Conservation (phyloP, 345 rosid genomes). For the Pelargonium nanum region DNA sequence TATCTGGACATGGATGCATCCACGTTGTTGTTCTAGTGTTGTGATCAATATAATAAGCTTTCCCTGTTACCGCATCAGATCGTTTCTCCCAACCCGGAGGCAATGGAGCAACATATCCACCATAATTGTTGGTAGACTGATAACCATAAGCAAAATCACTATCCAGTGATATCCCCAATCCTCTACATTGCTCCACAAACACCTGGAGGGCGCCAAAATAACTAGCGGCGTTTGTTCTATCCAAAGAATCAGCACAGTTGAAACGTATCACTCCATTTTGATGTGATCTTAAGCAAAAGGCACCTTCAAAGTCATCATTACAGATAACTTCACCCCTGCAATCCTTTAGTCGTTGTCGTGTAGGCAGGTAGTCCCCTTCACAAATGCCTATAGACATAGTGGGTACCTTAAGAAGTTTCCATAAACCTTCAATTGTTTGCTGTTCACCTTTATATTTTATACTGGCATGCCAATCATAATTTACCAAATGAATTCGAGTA, state of each 20-base stretch:
- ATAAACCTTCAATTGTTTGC: conserved; percentile 83
- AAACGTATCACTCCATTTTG: conserved; percentile 95
- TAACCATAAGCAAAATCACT: conserved; percentile 55
- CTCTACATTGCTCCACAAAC: conserved; percentile 87
- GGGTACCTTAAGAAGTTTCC: conserved; percentile 69
- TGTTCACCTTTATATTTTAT: conserved; percentile 75
- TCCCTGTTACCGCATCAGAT: conserved; percentile 87
- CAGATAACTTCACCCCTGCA: conserved; percentile 86
- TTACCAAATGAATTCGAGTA: conserved; percentile 53
- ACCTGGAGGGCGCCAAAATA: conserved; percentile 89
- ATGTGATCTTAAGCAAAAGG: conserved; percentile 87
- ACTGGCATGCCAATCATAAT: conserved; percentile 95
- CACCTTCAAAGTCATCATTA: conserved; percentile 67
- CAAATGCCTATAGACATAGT: conserved; percentile 64
- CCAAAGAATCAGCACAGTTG: conserved; percentile 96
- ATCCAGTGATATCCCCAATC: conserved; percentile 84
- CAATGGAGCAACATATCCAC: conserved; percentile 76
- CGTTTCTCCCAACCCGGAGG: conserved; percentile 98
- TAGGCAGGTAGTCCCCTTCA: conserved; percentile 86
- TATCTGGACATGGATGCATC: conserved; percentile 97
- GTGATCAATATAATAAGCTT: conserved; percentile 80
- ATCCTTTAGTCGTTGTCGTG: conserved; percentile 64
- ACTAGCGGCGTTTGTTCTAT: conserved; percentile 97
- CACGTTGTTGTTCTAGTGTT: conserved; percentile 89
- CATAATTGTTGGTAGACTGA: conserved; percentile 44